phyloP scores from a whole-genome alignment of 2,329 filamentous ascomycete genomes.

The Venturia carpophila region DNA sequence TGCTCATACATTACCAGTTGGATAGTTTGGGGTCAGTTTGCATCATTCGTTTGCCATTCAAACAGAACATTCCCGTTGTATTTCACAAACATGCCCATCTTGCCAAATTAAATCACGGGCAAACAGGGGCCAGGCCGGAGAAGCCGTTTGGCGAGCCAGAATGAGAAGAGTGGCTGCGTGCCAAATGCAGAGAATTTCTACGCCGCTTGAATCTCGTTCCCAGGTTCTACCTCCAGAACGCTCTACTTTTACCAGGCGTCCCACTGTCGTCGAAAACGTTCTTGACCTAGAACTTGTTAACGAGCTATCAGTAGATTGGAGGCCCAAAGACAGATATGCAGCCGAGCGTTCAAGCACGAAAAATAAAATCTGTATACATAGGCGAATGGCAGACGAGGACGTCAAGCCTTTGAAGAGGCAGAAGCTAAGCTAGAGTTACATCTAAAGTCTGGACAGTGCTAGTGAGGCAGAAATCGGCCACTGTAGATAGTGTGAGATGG shows the following conservation, averaged over 20 bases:
- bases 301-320: constrained; percentile 44
- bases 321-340: constrained; percentile 51
- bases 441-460: too few species aligned
- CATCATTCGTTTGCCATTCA: not conserved
- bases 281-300: constrained; percentile 40
- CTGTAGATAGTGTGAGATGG: too few species aligned
- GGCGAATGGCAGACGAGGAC: constrained; percentile 32
- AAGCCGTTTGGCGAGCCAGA: constrained; percentile 10
- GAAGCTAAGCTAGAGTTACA: too few species aligned
- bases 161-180: constrained; percentile 21
- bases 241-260: constrained; percentile 40
- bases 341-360: constrained; percentile 38
- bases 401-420: constrained; percentile 23
- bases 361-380: constrained; percentile 50
- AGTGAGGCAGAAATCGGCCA: too few species aligned
- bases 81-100: constrained; percentile 4
- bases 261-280: constrained; percentile 48
- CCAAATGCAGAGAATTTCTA: constrained; percentile 42
- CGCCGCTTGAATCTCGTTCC: constrained; percentile 54
- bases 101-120: constrained; percentile 13
- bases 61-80: not conserved
- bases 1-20: not conserved
- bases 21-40: not conserved
- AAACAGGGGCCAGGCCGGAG: constrained; percentile 2
- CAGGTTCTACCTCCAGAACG: constrained; percentile 43